Conservation (phyloP, 1,139 yeast genomes). For the Barnettozyma hawaiiensis region DNA sequence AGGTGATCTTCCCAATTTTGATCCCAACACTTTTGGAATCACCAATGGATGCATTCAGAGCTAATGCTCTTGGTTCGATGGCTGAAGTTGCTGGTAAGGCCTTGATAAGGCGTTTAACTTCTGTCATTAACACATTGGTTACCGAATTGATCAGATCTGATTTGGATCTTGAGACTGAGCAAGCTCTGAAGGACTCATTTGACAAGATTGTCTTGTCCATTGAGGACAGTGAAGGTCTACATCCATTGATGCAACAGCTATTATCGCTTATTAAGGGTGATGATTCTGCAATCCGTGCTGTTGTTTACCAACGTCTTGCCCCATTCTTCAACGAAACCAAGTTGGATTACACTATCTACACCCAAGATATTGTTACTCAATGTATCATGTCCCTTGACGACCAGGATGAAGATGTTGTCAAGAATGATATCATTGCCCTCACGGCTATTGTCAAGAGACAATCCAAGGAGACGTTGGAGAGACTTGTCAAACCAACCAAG, state of each 20-base stretch:
- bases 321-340: constrained; percentile 60
- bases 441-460: constrained; percentile 63
- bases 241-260: constrained; percentile 78
- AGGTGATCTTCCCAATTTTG: constrained; percentile 88
- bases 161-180: constrained; percentile 32
- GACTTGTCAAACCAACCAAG: constrained; percentile 70
- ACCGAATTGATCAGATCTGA: constrained; percentile 46
- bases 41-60: constrained; percentile 81
- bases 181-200: constrained; percentile 49
- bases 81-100: constrained; percentile 91
- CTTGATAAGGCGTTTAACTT: constrained; percentile 62
- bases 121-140: constrained; percentile 68
- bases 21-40: constrained; percentile 78
- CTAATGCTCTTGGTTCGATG: constrained; percentile 79
- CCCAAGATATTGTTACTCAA: constrained; percentile 68
- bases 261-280: constrained; percentile 74
- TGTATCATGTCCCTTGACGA: constrained; percentile 74
- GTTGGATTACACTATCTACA: constrained; percentile 68
- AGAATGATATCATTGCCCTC: constrained; percentile 65
- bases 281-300: constrained; percentile 58
- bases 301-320: constrained; percentile 65
- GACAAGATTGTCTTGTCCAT: constrained; percentile 68
- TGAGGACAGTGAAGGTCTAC: constrained; percentile 74
- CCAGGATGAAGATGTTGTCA: constrained; percentile 55
- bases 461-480: constrained; percentile 70